These are phyloP conservation scores for Xylaria sp. DNA, from an alignment of 2,329 filamentous ascomycete species.

Conservation along the genomic window DNA sequence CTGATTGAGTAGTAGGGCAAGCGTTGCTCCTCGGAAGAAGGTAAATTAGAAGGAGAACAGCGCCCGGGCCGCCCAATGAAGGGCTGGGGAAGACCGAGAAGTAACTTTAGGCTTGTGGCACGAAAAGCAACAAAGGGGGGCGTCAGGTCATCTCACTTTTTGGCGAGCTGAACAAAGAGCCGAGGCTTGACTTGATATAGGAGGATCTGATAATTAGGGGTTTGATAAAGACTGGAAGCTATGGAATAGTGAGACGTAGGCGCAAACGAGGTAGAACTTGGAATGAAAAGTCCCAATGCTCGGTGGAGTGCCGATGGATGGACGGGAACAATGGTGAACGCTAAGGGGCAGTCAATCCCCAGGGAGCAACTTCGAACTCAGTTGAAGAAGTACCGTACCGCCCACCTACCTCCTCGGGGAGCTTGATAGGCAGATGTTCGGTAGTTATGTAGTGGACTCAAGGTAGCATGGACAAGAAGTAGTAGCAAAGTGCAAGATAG, in stretches of 20 bases:
- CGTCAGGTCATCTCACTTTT: conserved; percentile 42
- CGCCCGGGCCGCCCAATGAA: conserved; percentile 30
- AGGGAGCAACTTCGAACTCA: conserved; percentile 1
- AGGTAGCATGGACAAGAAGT: conserved; percentile 8
- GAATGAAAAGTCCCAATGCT: conserved; percentile 1
- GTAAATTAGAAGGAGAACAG: conserved; percentile 27
- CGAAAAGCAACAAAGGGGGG: conserved; percentile 41
- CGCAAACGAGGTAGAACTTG: conserved; percentile 16
- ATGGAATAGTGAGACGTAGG: conserved; percentile 20
- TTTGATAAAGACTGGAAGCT: conserved; percentile 17
- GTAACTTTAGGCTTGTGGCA: conserved; percentile 37
- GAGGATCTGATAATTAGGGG: conserved; percentile 15
- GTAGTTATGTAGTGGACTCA: background rate
- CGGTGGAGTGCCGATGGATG: background rate
- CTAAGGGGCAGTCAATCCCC: background rate
- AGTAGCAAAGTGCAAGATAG: conserved; percentile 5
- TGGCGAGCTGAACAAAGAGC: conserved; percentile 3
- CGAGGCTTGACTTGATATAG: background rate
- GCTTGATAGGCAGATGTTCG: background rate
- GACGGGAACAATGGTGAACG: conserved; percentile 18
- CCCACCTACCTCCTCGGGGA: background rate
- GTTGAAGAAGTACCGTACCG: conserved; percentile 15
- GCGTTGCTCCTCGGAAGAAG: conserved; percentile 20
- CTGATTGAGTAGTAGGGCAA: conserved; percentile 3
- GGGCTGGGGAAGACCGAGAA: conserved; percentile 37